Base-by-base conservation (phyloP, 805 yeast species). In the Torulaspora gathmanii region DNA sequence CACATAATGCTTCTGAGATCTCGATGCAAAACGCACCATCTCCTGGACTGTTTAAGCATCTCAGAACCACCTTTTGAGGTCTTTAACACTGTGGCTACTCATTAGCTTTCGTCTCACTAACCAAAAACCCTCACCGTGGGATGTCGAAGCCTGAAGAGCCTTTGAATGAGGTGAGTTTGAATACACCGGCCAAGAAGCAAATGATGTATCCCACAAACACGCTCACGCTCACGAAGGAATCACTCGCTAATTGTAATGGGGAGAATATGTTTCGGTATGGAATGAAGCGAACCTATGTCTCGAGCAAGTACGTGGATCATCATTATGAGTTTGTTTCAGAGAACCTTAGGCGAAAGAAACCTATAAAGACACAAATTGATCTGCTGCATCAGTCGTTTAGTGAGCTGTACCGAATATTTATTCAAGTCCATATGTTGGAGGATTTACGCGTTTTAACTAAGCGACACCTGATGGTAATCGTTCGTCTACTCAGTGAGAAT, bases 61-160 rank as follows among this genome's bases (percentile, higher is more conserved):
- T n/a, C 19, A 8, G 17, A 22, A 16, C 34, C 34, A 22, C 25
- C 11, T 2, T 31, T 4, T 15, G 8, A 22, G 27, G 27, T 23
- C 26, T 20, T 17, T 9, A 10, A 4, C 10, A 15, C 12, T 20
- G 12, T 8, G 6, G 27, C 20, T 34, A 10, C 27, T 22, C 37
- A 3, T 20, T 9, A 22, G 37, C 16, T 34, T 34, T 20, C 17
- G 34, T 31, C 20, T 31, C 20, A 34, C 37, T 34, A 15, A n/a
- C 12, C 20, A 13, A 17, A 17, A 17, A 22, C 30, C 17, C 30
- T n/a, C 13, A 19, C 16, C 8, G 15, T 3, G 44, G 33, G 37
- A 59, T 57, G 61, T 45, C 52, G 11, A 53, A 45, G 37, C 44
- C 38, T 17, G 57, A 60, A 30, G 63, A 55, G 20, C 60, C 60